Evolutionary conservation across 2,329 filamentous ascomycete genomes (phyloP).

Genomic region (Claviceps paspali): DNA sequence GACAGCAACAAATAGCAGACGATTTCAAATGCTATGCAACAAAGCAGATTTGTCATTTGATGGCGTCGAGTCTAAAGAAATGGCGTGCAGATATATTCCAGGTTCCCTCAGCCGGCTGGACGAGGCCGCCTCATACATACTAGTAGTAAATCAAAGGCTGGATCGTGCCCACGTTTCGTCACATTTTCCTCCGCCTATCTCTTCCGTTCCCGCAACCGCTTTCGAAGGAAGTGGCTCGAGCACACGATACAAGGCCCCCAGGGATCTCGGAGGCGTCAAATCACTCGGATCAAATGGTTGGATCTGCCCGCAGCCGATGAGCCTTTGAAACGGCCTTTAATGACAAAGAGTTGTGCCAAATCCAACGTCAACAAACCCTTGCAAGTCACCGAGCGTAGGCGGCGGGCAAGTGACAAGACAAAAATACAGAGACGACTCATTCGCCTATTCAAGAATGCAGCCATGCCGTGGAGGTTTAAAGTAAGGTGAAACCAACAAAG

Average conservation of each 20-base stretch:
- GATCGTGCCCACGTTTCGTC: neutral
- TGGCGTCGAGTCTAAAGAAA: neutral
- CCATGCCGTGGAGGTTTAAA: neutral
- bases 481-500: conserved; percentile 3
- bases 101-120: neutral
- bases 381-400: neutral
- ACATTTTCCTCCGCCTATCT: neutral
- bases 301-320: neutral
- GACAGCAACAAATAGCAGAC: neutral
- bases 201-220: neutral
- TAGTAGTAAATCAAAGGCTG: neutral
- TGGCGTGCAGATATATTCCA: no score
- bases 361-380: neutral
- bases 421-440: neutral
- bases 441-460: neutral
- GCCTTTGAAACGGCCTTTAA: neutral
- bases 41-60: neutral
- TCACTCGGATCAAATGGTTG: neutral
- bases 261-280: neutral
- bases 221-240: no score
- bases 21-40: neutral
- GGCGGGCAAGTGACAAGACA: no score
- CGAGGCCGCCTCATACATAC: conserved; percentile 1
- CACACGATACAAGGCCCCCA: no score
- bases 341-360: conserved; percentile 1